These are phyloP conservation scores for Physaria fendleri DNA, from an alignment of 345 rosid species.

Conservation along the genomic window DNA sequence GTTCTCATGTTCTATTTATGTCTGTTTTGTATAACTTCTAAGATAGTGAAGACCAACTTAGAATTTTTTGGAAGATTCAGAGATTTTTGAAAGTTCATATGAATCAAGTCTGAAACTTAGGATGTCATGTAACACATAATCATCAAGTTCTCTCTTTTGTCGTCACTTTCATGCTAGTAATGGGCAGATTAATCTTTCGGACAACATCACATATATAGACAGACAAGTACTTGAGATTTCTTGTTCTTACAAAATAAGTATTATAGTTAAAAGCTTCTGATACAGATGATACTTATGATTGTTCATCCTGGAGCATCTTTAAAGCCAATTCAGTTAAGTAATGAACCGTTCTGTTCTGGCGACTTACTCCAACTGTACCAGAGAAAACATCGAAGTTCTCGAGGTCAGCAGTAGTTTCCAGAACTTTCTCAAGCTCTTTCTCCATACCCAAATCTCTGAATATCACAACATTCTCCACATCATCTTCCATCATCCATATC, in stretches of 20 bases:
- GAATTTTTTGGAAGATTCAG: slow-evolving; percentile 4
- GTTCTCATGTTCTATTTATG: slow-evolving; percentile 7
- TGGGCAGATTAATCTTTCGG: too few relatives aligned
- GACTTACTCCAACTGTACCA: slow-evolving; percentile 60
- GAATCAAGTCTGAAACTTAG: not conserved
- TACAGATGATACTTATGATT: not conserved
- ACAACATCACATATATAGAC: too few relatives aligned
- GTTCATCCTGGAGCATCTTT: slow-evolving; percentile 31
- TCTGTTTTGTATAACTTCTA: not conserved
- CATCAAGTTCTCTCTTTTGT: not conserved
- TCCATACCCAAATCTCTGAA: slow-evolving; percentile 47
- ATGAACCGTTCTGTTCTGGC: slow-evolving; percentile 58
- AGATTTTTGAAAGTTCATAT: not conserved
- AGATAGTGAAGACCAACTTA: not conserved
- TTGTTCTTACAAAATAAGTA: not conserved
- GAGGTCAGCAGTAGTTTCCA: slow-evolving; percentile 69
- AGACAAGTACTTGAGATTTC: too few relatives aligned
- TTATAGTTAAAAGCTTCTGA: not conserved
- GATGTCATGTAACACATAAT: slow-evolving; percentile 10
- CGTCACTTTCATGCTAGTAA: too few relatives aligned
- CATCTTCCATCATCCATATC: slow-evolving; percentile 72
- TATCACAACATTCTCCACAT: slow-evolving; percentile 21
- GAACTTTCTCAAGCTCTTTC: slow-evolving; percentile 45
- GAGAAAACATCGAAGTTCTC: slow-evolving; percentile 82
- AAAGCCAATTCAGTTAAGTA: slow-evolving; percentile 52